These are phyloP conservation scores for Volvox carteri DNA, from an alignment of 163 green algal genomes.

Conservation along the genomic window DNA sequence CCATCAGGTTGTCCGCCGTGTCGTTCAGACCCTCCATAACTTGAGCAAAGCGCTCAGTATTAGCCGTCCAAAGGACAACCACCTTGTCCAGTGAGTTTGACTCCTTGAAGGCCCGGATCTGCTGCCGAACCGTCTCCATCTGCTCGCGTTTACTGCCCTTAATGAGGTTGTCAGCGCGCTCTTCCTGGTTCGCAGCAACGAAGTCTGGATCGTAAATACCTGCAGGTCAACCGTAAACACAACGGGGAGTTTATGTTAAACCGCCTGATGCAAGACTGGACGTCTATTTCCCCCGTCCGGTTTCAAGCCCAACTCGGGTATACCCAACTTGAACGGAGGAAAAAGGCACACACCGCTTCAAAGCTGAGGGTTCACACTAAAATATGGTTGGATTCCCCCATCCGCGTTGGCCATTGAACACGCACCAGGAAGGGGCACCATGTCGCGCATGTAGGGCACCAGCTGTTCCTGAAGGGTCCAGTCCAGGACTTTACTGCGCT, in stretches of 20 bases:
- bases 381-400: too few relatives aligned
- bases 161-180: slow-evolving; percentile 95
- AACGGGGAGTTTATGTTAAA: too few relatives aligned
- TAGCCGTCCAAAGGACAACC: slow-evolving; percentile 99
- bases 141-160: slow-evolving; percentile 95
- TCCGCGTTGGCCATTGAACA: too few relatives aligned
- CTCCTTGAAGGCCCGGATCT: slow-evolving; percentile 96
- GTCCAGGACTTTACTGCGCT: slow-evolving; percentile 93
- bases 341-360: too few relatives aligned
- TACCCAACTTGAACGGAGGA: too few relatives aligned
- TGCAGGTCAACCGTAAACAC: slow-evolving; percentile 47
- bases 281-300: too few relatives aligned
- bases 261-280: too few relatives aligned
- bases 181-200: slow-evolving; percentile 97
- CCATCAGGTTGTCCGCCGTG: slow-evolving; percentile 94
- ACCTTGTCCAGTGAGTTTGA: slow-evolving; percentile 81
- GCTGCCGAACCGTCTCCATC: slow-evolving; percentile 85
- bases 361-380: too few relatives aligned
- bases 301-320: too few relatives aligned
- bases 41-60: slow-evolving; percentile 97
- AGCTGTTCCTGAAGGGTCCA: slow-evolving; percentile 98
- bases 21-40: slow-evolving; percentile 96
- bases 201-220: slow-evolving; percentile 97
- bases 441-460: slow-evolving; percentile 94
- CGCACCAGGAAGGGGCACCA: slow-evolving; percentile 89